Base-by-base conservation (phyloP, 192 early-diverging fungal genomes). In the Umbelopsis sp. region DNA sequence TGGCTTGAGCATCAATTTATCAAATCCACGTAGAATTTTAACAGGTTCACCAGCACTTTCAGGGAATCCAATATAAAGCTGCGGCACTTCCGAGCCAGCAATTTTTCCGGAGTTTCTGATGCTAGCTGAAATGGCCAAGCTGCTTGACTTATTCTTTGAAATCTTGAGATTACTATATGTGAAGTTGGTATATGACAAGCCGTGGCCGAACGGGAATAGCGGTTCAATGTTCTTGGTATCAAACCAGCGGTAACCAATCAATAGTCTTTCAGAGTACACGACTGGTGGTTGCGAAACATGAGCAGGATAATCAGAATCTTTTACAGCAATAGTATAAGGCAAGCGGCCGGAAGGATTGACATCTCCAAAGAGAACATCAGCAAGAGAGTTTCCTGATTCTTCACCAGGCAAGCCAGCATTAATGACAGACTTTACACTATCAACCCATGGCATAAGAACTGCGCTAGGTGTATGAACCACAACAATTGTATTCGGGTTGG, bases 111-210 rank as follows among this genome's bases (percentile, higher is more conserved):
- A 58, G 22, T 77, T 80, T 0, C 16, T 21, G 16, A 90, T 55
- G 13, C 21, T 44, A 22, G 85, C 55, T 0, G 75, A 52, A 37
- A 79, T 80, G 13, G 45, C 51, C 23, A 72, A 47, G 18, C 15
- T 68, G 12, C 46, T 30, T 41, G 12, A 27, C 37, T 44, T 46
- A 0, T 16, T 22, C 12, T 64, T 58, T 41, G 47, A 10, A 45
- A 76, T 35, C 11, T 51, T 45, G 5, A 88, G 30, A 15, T 81
- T 49, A n/a, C 66, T 68, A 65, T 90, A 91, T 2, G 55, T 44
- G 67, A 90, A 91, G 7, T 22, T 79, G 20, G 90, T 89, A 78
- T 91, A 91, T 10, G 90, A 91, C 7, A 91, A 71, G 51, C 89
- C 89, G 67, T 82, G 78, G 11, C 89, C 89, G 67, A 91, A 91